Evolutionary conservation across 2,329 filamentous ascomycete genomes (phyloP).

Genomic region (Colletotrichum sp.): DNA sequence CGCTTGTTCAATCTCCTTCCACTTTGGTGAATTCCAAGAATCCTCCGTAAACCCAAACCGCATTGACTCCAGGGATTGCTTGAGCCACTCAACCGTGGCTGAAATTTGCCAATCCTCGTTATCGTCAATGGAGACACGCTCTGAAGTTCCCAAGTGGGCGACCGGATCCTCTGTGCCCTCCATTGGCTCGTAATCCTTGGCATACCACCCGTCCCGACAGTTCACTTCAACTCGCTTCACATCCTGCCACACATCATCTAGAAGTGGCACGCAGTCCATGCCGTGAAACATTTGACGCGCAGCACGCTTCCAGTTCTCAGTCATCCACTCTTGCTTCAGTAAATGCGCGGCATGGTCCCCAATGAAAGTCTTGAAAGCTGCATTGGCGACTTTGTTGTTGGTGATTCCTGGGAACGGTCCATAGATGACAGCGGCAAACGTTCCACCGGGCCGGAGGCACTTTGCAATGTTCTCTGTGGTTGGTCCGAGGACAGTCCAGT

Average conservation of each 20-base stretch:
- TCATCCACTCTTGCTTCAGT: neutral
- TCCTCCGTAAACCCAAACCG: neutral
- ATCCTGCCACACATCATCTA: neutral
- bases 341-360: neutral
- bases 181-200: neutral
- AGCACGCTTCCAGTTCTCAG: constrained; percentile 1
- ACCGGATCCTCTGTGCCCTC: neutral
- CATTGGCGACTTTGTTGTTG: neutral
- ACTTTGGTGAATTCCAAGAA: neutral
- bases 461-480: neutral
- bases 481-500: neutral
- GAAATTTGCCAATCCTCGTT: constrained; percentile 1
- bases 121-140: neutral
- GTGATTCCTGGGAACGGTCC: neutral
- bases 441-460: neutral
- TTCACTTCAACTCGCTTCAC: constrained; percentile 5
- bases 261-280: neutral
- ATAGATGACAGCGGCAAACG: constrained; percentile 7
- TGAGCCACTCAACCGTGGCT: constrained; percentile 2
- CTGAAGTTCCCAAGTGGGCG: neutral
- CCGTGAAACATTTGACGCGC: constrained; percentile 8
- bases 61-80: constrained; percentile 13
- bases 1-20: neutral
- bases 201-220: constrained; percentile 5
- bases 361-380: neutral